phyloP scores from a whole-genome alignment of 768 basidiomycete genomes.

The Dacryopinax primogenitus region DNA sequence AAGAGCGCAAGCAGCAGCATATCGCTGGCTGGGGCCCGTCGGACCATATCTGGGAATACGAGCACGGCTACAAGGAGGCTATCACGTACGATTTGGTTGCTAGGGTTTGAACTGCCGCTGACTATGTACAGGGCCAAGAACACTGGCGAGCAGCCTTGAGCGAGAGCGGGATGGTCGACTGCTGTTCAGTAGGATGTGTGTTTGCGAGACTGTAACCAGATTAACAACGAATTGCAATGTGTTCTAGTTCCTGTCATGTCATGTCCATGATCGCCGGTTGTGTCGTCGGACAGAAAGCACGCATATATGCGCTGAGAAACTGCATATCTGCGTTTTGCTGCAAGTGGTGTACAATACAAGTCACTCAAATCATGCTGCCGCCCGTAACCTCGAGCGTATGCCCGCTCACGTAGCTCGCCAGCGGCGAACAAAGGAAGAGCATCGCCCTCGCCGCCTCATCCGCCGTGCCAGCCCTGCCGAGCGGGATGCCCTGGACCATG shows the following conservation, averaged over 20 bases:
- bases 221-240: neutral
- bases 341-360: neutral
- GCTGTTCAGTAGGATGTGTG: no score
- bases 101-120: neutral
- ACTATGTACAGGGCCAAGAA: neutral
- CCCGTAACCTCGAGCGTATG: constrained; percentile 79
- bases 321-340: neutral
- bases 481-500: constrained; percentile 37
- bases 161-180: neutral
- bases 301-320: constrained; percentile 1
- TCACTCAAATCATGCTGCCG: constrained; percentile 51
- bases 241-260: no score
- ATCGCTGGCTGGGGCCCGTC: neutral
- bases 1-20: neutral
- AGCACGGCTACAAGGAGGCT: constrained; percentile 5
- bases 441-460: constrained; percentile 67
- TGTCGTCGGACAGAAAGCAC: neutral
- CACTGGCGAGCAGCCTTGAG: neutral
- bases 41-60: neutral
- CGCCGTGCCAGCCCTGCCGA: constrained; percentile 49
- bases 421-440: constrained; percentile 65
- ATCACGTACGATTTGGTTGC: neutral
- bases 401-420: constrained; percentile 68
- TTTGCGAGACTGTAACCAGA: no score
- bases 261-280: no score